phyloP scores from a whole-genome alignment of 2,329 filamentous ascomycete genomes.

The Colletotrichum agaves region DNA sequence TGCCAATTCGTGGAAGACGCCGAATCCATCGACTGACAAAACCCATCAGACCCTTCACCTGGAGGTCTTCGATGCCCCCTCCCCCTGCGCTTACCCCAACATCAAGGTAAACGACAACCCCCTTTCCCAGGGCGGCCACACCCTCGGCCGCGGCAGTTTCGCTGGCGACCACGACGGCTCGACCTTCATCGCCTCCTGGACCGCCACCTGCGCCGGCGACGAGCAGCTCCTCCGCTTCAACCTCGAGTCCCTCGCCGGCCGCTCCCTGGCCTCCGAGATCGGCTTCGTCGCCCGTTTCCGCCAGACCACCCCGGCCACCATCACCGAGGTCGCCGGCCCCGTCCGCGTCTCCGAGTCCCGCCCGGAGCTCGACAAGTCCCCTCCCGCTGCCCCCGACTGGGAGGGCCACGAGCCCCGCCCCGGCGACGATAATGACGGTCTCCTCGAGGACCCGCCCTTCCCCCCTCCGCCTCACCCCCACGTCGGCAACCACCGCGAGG shows the following conservation, averaged over 20 bases:
- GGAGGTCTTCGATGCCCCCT: conserved; percentile 56
- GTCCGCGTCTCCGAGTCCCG: conserved; percentile 39
- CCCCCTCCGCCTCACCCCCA: conserved; percentile 39
- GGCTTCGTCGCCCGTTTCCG: conserved; percentile 58
- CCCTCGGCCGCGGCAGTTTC: conserved; percentile 55
- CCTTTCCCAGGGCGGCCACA: conserved; percentile 52
- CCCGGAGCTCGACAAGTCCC: not conserved
- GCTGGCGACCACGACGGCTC: conserved; percentile 48
- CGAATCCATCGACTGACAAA: conserved; percentile 1
- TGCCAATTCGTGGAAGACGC: not conserved
- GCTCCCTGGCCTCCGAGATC: conserved; percentile 48
- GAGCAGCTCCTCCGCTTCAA: conserved; percentile 58
- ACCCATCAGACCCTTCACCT: conserved; percentile 51
- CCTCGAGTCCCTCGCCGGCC: conserved; percentile 55
- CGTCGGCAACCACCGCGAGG: conserved; percentile 25
- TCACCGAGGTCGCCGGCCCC: conserved; percentile 54
- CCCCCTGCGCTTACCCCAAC: conserved; percentile 59
- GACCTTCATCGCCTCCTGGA: conserved; percentile 57
- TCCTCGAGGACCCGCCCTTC: conserved; percentile 32
- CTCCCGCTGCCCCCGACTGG: conserved; percentile 17
- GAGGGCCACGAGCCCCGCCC: conserved; percentile 34
- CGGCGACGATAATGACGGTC: conserved; percentile 30
- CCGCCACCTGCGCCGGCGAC: conserved; percentile 56
- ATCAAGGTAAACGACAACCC: conserved; percentile 58
- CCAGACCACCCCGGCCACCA: conserved; percentile 55